Conservation (phyloP, 2,329 filamentous ascomycete species). For the Emmonsia crescens region DNA sequence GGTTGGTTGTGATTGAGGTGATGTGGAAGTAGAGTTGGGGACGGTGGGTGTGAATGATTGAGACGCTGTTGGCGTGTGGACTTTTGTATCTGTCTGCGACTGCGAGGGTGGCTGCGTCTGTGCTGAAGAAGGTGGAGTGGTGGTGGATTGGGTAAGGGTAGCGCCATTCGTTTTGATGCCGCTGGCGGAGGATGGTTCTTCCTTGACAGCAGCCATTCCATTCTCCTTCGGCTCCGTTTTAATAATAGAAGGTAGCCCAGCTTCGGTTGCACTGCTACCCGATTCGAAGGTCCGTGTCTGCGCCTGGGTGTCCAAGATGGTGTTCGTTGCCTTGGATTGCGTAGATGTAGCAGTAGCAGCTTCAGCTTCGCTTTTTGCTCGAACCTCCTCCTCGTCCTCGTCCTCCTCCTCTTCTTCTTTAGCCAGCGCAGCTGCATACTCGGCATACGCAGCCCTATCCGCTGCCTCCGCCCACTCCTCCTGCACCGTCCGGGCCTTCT, state of each 20-base stretch:
- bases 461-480: slow-evolving; percentile 39
- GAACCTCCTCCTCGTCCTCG: neutral
- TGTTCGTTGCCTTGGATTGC: neutral
- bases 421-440: slow-evolving; percentile 48
- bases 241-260: neutral
- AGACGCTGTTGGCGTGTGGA: neutral
- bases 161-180: neutral
- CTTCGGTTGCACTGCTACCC: neutral
- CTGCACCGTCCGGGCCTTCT: slow-evolving; percentile 54
- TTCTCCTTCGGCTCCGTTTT: neutral
- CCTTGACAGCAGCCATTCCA: neutral
- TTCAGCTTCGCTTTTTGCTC: neutral
- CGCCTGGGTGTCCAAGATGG: neutral
- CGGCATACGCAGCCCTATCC: slow-evolving; percentile 42
- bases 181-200: neutral
- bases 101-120: neutral
- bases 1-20: neutral
- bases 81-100: neutral
- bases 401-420: slow-evolving; percentile 33
- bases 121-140: neutral
- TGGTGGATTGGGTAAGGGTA: neutral
- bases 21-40: neutral
- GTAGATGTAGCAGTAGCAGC: neutral
- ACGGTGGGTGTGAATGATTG: neutral
- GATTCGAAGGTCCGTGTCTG: neutral